Percentiles rank a stretch among this genome's conserved stretches.
phyloP scores from a whole-genome alignment of 768 basidiomycete species.

The Leccinum olivaceopallidum region DNA sequence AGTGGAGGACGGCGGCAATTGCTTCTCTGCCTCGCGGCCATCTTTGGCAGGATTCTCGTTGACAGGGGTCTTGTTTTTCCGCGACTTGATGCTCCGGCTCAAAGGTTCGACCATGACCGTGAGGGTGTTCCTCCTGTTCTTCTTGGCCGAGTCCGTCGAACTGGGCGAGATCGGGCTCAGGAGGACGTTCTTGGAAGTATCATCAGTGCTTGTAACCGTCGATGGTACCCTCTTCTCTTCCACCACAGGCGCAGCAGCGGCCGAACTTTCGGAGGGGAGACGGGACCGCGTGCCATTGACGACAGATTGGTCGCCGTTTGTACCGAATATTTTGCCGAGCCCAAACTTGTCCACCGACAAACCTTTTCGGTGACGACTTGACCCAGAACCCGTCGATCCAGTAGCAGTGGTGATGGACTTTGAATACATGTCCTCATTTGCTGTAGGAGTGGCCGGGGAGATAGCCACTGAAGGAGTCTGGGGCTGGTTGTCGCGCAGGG shows the following conservation, averaged over 20 bases:
- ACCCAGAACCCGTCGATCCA: conserved; percentile 39
- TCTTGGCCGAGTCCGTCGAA: conserved; percentile 44
- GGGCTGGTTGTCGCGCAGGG: conserved; percentile 29
- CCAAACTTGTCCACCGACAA: conserved; percentile 80
- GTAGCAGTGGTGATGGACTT: conserved; percentile 31
- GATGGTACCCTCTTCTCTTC: conserved; percentile 21
- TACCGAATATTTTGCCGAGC: conserved; percentile 71
- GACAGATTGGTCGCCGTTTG: conserved; percentile 35
- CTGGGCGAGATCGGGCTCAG: conserved; percentile 38
- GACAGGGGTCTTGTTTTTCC: conserved; percentile 36
- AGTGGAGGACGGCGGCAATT: conserved; percentile 31
- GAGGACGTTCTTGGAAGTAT: conserved; percentile 32
- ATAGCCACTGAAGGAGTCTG: conserved; percentile 36
- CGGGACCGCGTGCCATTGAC: conserved; percentile 40
- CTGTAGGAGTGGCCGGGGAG: conserved; percentile 43
- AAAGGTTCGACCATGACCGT: conserved; percentile 86
- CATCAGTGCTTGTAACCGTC: conserved; percentile 7
- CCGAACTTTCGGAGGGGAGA: conserved; percentile 43
- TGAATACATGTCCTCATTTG: conserved; percentile 31
- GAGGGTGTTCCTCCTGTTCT: conserved; percentile 76
- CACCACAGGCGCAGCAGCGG: conserved; percentile 19
- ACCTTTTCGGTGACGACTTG: conserved; percentile 62
- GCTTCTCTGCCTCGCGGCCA: conserved; percentile 39
- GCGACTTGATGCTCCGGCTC: conserved; percentile 44
- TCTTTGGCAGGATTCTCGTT: conserved; percentile 44